Conservation (phyloP, 768 basidiomycete species). For the Boletus sp. region DNA sequence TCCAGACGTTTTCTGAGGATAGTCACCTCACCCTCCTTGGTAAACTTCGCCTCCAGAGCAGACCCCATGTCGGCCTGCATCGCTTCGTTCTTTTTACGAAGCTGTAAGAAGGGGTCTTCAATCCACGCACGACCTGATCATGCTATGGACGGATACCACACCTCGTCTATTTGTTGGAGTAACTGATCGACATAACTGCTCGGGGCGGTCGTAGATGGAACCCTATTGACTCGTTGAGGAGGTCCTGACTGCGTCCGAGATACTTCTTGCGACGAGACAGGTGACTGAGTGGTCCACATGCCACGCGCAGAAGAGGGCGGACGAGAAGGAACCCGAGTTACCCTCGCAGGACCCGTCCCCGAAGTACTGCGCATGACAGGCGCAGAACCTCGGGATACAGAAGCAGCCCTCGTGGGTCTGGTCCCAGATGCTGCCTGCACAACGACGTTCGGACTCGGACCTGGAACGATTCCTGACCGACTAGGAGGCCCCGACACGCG, state of each 20-base stretch:
- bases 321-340: constrained; percentile 7
- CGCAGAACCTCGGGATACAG: constrained; percentile 13
- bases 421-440: constrained; percentile 7
- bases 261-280: constrained; percentile 21
- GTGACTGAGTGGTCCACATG: constrained; percentile 8
- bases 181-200: constrained; percentile 18
- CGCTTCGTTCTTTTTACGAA: constrained; percentile 48
- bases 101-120: constrained; percentile 35
- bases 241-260: constrained; percentile 14
- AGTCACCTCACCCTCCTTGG: constrained; percentile 70
- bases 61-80: constrained; percentile 45
- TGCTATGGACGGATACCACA: constrained; percentile 25
- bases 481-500: constrained; percentile 12
- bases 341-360: constrained; percentile 8
- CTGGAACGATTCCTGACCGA: constrained; percentile 11
- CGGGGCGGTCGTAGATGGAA: constrained; percentile 1
- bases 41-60: constrained; percentile 49
- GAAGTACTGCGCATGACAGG: constrained; percentile 12
- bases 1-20: constrained; percentile 66
- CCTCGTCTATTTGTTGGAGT: constrained; percentile 46
- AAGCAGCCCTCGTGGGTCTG: constrained; percentile 5
- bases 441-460: constrained; percentile 7
- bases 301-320: constrained; percentile 16
- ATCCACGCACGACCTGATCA: constrained; percentile 9
- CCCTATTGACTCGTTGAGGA: constrained; percentile 6